Conservation (phyloP, 305 asterid genomes). For the Solanum chacoense region DNA sequence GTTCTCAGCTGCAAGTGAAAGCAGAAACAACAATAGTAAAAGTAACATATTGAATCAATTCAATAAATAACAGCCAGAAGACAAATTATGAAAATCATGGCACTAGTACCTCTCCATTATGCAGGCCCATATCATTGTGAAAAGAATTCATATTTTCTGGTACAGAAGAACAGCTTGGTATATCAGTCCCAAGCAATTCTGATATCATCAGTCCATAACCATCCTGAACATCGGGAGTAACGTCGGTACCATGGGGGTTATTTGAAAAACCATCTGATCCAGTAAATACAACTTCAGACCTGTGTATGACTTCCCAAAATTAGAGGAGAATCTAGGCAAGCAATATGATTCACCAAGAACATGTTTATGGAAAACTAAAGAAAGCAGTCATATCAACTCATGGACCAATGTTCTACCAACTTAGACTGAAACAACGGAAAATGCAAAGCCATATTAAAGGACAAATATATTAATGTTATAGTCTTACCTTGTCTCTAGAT, state of each 20-base stretch:
- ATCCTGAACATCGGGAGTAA: slow-evolving; percentile 59
- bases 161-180: slow-evolving; percentile 57
- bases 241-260: slow-evolving; percentile 40
- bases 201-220: slow-evolving; percentile 92
- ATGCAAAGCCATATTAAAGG: neutral
- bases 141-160: slow-evolving; percentile 53
- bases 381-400: neutral
- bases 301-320: slow-evolving; percentile 16
- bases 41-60: neutral
- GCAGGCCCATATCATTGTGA: slow-evolving; percentile 66
- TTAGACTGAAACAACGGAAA: neutral
- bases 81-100: neutral
- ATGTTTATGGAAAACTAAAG: neutral
- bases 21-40: neutral
- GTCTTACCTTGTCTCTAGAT: slow-evolving; percentile 23
- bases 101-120: slow-evolving; percentile 56
- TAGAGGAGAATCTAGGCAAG: neutral
- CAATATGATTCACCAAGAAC: neutral
- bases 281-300: slow-evolving; percentile 53
- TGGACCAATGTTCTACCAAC: neutral
- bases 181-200: slow-evolving; percentile 72
- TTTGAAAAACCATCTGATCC: slow-evolving; percentile 62
- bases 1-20: neutral
- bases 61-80: neutral
- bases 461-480: neutral